Base-by-base conservation (phyloP, 805 yeast genomes). In the Myxozyma lipomycoides region DNA sequence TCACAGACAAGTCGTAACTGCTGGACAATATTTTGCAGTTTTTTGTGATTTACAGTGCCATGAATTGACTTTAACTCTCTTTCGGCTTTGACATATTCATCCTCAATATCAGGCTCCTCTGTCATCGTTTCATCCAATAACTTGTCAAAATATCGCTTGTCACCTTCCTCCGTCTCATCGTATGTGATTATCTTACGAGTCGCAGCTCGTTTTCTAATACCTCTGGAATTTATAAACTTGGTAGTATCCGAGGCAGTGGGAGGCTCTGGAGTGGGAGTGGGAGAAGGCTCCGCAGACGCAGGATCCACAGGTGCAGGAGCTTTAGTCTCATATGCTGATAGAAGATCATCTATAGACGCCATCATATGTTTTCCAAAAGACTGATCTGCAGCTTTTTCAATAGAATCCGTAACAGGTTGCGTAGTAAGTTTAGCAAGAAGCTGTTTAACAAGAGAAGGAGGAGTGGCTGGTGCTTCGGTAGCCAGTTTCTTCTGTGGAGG, bases 1-100 rank as follows among this genome's bases (percentile, higher is more conserved):
- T 88, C 83, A 59, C 96, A 89, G 6, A 87, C 78, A 51, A 83
- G 79, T 40, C 98, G 74, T 45, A 90, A 72, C 66, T 90, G 97
- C 87, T 90, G 87, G 70, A 85, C 73, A 60, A 80, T 61, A 61
- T 86, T 87, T 56, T 78, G 82, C 46, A 86, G 69, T 44, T 73
- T 74, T 58, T 82, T 83, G 34, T 70, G 68, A 18, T 71, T 70
- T 4, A 82, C 64, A 64, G 70, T 23, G 65, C 64, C 4, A 62
- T 65, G 19, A 58, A 57, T 23, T 12, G 37, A 17, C 6, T 17
- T 50, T 6, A 42, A n/a, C 26, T 44, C 18, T 34, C 30, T 41
- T 43, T 32, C 45, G n/a, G 45, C 45, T 12, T 4, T 41, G 15
- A 5, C n/a, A 17, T 7, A 6, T 21, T 10, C 38, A n/a, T 6